Conservation (phyloP, 2,329 filamentous ascomycete genomes). For the Aschersonia sp. region DNA sequence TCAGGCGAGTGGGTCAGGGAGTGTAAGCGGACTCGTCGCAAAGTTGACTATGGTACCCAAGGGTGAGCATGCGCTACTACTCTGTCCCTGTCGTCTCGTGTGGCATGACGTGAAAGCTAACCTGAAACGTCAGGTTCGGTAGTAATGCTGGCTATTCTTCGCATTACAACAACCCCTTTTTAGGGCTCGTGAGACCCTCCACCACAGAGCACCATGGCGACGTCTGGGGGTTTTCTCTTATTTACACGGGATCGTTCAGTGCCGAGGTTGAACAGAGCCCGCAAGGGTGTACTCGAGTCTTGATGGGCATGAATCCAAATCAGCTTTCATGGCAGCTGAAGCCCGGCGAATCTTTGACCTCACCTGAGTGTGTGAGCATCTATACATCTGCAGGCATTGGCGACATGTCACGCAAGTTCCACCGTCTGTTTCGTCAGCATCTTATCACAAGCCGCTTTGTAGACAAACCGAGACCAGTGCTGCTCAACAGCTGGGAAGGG, state of each 20-base stretch:
- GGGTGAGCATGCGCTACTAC: conserved; percentile 21
- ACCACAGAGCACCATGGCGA: conserved; percentile 47
- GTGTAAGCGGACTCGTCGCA: conserved; percentile 35
- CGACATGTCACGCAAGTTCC: conserved; percentile 46
- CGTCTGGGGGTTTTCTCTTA: conserved; percentile 49
- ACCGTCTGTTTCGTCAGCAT: conserved; percentile 45
- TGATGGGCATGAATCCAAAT: conserved; percentile 44
- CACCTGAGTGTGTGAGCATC: conserved; percentile 47
- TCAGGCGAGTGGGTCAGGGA: conserved; percentile 50
- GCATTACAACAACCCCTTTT: conserved; percentile 49
- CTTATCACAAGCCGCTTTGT: conserved; percentile 43
- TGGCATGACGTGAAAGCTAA: background rate
- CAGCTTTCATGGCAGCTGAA: conserved; percentile 43
- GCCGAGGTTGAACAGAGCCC: conserved; percentile 46
- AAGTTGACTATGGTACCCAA: conserved; percentile 40
- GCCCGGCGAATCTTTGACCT: conserved; percentile 40
- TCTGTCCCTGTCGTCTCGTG: background rate
- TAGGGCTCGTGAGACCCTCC: conserved; percentile 37
- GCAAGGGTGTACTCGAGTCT: conserved; percentile 43
- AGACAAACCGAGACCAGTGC: conserved; percentile 31
- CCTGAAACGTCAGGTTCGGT: conserved; percentile 30
- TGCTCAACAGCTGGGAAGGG: conserved; percentile 55
- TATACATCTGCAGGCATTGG: conserved; percentile 44
- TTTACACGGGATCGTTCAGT: conserved; percentile 49
- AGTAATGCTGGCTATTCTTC: conserved; percentile 48